Base-by-base conservation (phyloP, 75 land plant genomes). In the Cunninghamia lanceolata region DNA sequence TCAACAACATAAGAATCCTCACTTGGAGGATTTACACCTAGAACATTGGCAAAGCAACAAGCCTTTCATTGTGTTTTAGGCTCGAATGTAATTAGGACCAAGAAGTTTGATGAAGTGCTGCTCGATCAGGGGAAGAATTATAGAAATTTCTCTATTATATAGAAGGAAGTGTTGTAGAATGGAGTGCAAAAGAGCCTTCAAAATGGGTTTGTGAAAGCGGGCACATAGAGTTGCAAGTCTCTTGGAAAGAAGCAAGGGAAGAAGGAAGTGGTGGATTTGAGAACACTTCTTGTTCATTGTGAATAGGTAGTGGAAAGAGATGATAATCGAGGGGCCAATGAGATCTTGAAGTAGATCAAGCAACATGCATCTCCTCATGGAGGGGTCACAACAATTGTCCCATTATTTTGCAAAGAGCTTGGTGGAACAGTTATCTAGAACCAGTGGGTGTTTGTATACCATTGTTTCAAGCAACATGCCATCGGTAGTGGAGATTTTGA, bases 391-490 rank as follows among this genome's bases (percentile, higher is more conserved):
- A 79, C 86, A 95, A 66, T 39, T 95, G 83, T 93, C 95, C 2
- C 87, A 91, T 40, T 93, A 86, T 79, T 95, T 95, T 88, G 95
- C 95, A 32, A 87, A 95, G 74, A 92, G 89, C 15, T 89, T 95
- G 38, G 93, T 92, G 59, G 98, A 95, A 32, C 90, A 96, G 36
- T 77, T 95, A 46, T 86, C 93, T 86, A 95, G 98, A 14, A 88
- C 94, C 2, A 95, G 96, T 36, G 92, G 91, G 10, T 88, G 86
- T 43, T 84, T 87, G 4, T 94, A 93, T 88, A 90, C 84, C 38
- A 89, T 91, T 30, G 74, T 91, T 13, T 53, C 85, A 3, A 25
- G 14, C 32, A 89, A 84, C 15, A 84, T 82, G 28, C 87, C 89
- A 0, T 84, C 94, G 14, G 94, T 89, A 35, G 90, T 90, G 19